These are phyloP conservation scores for Coprinopsis marcescibilis DNA, from an alignment of 768 basidiomycete species.

Conservation along the genomic window DNA sequence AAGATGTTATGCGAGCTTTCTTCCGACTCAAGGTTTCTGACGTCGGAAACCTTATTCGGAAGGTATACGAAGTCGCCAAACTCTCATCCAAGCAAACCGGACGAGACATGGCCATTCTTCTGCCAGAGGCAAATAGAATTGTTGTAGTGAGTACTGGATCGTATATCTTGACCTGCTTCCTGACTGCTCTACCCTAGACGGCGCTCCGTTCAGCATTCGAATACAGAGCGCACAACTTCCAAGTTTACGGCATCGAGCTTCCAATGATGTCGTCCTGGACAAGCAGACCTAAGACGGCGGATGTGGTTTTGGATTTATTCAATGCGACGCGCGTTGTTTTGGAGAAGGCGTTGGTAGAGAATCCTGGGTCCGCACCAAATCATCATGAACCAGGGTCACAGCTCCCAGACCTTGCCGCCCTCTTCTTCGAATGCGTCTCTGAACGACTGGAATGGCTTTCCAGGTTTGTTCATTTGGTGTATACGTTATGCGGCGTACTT, in stretches of 20 bases:
- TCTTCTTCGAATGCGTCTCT: conserved; percentile 59
- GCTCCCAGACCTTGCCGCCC: conserved; percentile 57
- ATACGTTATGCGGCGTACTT: neutral
- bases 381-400: conserved; percentile 42
- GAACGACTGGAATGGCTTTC: conserved; percentile 67
- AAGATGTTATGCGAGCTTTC: conserved; percentile 80
- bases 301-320: conserved; percentile 68
- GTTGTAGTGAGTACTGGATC: conserved; percentile 47
- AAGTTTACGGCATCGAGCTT: conserved; percentile 71
- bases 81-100: conserved; percentile 38
- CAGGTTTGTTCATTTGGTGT: conserved; percentile 34
- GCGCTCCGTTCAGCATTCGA: conserved; percentile 67
- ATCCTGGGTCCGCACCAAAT: conserved; percentile 16
- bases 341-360: conserved; percentile 29
- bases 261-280: conserved; percentile 83
- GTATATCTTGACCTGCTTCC: neutral
- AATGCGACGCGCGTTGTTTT: conserved; percentile 49
- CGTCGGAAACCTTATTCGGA: conserved; percentile 62
- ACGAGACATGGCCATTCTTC: conserved; percentile 35
- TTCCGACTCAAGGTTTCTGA: conserved; percentile 67
- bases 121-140: conserved; percentile 66
- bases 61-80: conserved; percentile 46
- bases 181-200: conserved; percentile 37
- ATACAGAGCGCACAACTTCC: conserved; percentile 65
- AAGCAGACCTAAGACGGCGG: conserved; percentile 60